Base-by-base conservation (phyloP, 441 rosid genomes). In the Euphorbia schlechtendalii region DNA sequence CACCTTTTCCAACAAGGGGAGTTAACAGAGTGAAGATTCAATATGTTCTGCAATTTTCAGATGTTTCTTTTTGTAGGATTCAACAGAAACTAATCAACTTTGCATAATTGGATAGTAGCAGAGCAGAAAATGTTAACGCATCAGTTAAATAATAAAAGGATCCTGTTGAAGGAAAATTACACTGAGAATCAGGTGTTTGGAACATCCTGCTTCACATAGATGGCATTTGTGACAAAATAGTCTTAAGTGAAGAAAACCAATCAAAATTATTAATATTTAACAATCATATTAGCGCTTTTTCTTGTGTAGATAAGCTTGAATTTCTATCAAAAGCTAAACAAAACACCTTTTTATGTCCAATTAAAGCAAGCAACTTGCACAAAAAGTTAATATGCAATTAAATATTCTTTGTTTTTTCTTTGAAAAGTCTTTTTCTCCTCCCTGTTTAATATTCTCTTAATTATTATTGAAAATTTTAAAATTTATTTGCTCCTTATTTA, bases 271-370 rank as follows among this genome's bases (percentile, higher is more conserved):
- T 20, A 45, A 18, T 13, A 21, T 48, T 56, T 0, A 6, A 70
- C 48, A 15, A 56, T 53, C 25, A 34, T 73, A 9, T 15, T 17
- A 17, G 22, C 46, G 32, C 28, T 13, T 34, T 51, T 52, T 8
- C 20, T 43, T n/a, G 24, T 45, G 45, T 53, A 20, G 73, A 72
- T 67, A 70, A 70, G 61, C 73, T 68, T 62, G 67, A 72, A 57
- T n/a, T n/a, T n/a, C n/a, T n/a, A n/a, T n/a, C 56, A 45, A 63
- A 55, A 43, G 67, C 8, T 55, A 34, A 45, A 40, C 30, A n/a
- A 67, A 30, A 66, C 57, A 72, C 76, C n/a, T 69, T 69, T 72
- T 67, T 69, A 51, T 28, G 49, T 36, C 25, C 43, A 63, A 15
- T 34, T 64, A 62, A 68, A 55, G 59, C 52, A 25, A 38, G 48